Base-by-base conservation (phyloP, 75 land plant genomes). In the Pinus albicaulis region DNA sequence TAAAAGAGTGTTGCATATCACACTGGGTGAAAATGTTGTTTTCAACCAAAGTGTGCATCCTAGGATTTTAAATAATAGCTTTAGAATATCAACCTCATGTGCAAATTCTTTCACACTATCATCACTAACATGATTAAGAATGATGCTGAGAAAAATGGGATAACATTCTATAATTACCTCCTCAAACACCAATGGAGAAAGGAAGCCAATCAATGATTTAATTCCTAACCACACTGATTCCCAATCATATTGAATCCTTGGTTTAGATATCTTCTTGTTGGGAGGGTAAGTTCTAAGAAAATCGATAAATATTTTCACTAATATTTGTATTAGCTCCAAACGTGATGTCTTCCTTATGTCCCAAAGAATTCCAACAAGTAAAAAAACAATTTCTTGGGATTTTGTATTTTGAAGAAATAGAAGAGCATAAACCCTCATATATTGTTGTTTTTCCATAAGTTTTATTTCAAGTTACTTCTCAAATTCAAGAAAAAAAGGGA, bases 371-470 rank as follows among this genome's bases (percentile, higher is more conserved):
- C 81, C 77, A 61, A 92, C 99, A 56, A 97, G 82, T 23, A 88
- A 86, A 79, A 77, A 77, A 62, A 90, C 99, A 76, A 97, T 87
- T 34, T 89, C 74, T n/a, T 93, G 90, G 26, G 82, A 89, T 66
- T 82, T 83, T 74, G 84, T 82, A 63, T 88, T 88, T 74, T 82
- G 77, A 65, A 90, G 86, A 17, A 94, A 92, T 60, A 97, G 84
- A 28, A 97, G 84, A 2, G 95, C 92, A 87, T 90, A 97, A 5
- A 94, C 91, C 20, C 99, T 98, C 82, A 97, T 95, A 89, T 90
- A 97, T 17, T 82, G 91, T 69, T 92, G 95, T 55, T 88, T 77
- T 52, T 84, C 80, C 52, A 81, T 85, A 62, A 97, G 86, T 56
- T 84, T 71, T 53, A 97, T 73, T 78, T 97, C 99, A 77, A 90